Evolutionary conservation across 1,284 basidiomycete species (phyloP), one percentile per base, ranked within the genome.

Genomic region (Tremellales sp.): DNA sequence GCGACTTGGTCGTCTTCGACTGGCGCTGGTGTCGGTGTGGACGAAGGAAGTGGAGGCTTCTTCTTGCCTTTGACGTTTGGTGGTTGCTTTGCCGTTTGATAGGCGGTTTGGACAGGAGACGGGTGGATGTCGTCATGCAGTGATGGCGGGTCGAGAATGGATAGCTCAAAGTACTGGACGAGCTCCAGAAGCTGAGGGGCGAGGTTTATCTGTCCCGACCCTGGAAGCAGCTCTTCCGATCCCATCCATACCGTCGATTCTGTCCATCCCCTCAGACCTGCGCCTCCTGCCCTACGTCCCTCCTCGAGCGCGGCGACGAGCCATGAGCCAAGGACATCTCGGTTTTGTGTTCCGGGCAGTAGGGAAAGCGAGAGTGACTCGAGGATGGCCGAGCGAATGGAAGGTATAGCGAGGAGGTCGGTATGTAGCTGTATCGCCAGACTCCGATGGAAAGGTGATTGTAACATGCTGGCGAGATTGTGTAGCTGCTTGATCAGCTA

Each of bases 271-370:
- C 53, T 49, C n/a, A 69, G 40, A 11, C 64, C 62, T 22, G 59
- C 51, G 12, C 66, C 66, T 19, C 70, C 67, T 1, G 57, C 59
- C 42, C 70, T 44, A 15, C 68, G 54, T 4, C 68, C 69, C 53
- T 74, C 72, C 45, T 72, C 69, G 8, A 73, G 57, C 13, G 61
- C 64, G 21, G 65, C 71, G 26, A 75, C 72, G 53, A 73, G 82
- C 89, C 89, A 94, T 6, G 86, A 82, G 0, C 89, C 91, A 1
- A 93, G 72, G 26, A 92, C 78, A 33, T 79, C 80, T 42, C 86
- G 81, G n/a, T 81, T 70, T 58, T 89, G 84, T 24, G 88, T 85
- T 5, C 70, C 65, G 11, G 70, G 70, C 15, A 75, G 61, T 2
- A 74, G 64, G 2, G 60, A 60, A 11, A 70, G 56, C 0, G 43